Conservation (phyloP, 352 stramenopile genomes). For the Pythium brassicae region DNA sequence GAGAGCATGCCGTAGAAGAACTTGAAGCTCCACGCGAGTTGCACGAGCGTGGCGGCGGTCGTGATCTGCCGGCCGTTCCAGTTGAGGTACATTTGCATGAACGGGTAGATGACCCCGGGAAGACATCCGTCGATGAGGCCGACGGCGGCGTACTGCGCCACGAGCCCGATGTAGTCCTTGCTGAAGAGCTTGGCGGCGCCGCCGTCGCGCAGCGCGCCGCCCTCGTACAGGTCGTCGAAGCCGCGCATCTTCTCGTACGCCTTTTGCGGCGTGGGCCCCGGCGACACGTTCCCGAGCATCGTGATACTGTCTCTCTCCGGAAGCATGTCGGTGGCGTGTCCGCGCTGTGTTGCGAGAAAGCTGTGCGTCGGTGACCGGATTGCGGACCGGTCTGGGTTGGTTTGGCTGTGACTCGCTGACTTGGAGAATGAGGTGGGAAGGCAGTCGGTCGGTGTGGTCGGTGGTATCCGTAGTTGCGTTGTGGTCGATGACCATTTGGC, state of each 20-base stretch:
- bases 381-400: no score
- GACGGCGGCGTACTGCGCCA: constrained; percentile 21
- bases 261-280: constrained; percentile 5
- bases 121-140: constrained; percentile 20
- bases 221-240: constrained; percentile 20
- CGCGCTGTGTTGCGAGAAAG: background rate
- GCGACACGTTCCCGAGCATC: constrained; percentile 5
- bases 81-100: constrained; percentile 37
- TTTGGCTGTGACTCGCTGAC: no score
- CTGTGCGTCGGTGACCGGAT: no score
- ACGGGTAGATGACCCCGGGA: constrained; percentile 17
- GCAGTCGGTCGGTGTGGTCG: no score
- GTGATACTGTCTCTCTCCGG: constrained; percentile 16
- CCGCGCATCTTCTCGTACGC: constrained; percentile 10
- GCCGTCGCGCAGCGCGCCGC: constrained; percentile 34
- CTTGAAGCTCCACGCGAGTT: constrained; percentile 49
- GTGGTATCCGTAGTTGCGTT: no score
- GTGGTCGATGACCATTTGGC: no score
- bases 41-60: constrained; percentile 31
- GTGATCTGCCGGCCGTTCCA: constrained; percentile 27
- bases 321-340: background rate
- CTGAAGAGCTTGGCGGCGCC: constrained; percentile 34
- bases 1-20: constrained; percentile 55
- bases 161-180: constrained; percentile 23
- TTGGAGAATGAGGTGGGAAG: no score